phyloP scores from a whole-genome alignment of 1,139 yeast genomes.

The Geotrichum carabidarum region DNA sequence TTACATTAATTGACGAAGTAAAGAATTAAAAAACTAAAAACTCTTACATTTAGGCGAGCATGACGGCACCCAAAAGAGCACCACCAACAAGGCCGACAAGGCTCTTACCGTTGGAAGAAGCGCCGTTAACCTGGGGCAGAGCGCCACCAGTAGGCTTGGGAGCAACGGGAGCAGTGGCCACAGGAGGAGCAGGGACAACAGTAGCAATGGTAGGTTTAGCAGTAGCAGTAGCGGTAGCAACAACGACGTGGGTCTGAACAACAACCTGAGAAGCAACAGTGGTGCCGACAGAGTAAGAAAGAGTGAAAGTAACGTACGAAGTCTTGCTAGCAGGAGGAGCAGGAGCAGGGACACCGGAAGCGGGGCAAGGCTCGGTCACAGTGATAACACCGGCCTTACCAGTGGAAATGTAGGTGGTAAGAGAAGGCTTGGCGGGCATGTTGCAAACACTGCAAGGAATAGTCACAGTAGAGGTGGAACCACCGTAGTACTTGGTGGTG shows the following conservation, averaged over 20 bases:
- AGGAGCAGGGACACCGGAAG: neutral
- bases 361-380: neutral
- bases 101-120: conserved; percentile 9
- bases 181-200: conserved; percentile 2
- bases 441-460: neutral
- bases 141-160: conserved; percentile 1
- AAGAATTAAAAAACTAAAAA: neutral
- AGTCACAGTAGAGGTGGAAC: conserved; percentile 11
- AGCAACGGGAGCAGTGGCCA: neutral
- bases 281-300: conserved; percentile 3
- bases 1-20: neutral
- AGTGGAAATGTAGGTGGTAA: conserved; percentile 1
- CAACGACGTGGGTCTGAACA: neutral
- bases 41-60: conserved; percentile 8
- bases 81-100: conserved; percentile 12
- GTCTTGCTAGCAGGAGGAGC: neutral
- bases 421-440: neutral
- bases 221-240: neutral
- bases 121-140: conserved; percentile 12
- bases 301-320: neutral
- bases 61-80: conserved; percentile 13
- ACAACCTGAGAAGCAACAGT: conserved; percentile 1
- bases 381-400: conserved; percentile 4
- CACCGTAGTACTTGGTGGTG: conserved; percentile 12
- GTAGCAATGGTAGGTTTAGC: neutral